Evolutionary conservation across 805 yeast genomes (phyloP).

Genomic region (Suhomyces vadensis): DNA sequence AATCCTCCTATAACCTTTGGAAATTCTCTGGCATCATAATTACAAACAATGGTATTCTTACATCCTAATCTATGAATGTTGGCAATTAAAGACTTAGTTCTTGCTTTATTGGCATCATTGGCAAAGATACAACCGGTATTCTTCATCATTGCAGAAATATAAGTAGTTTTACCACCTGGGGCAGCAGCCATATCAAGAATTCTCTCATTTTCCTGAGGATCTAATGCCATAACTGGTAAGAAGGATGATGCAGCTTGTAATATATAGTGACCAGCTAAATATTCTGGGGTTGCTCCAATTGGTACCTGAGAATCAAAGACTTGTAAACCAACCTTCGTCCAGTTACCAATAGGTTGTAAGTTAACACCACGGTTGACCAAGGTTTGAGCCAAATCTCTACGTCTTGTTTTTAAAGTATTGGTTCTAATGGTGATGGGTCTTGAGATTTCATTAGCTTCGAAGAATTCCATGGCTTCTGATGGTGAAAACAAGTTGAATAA

Average conservation of each 20-base stretch:
- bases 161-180: constrained; percentile 98
- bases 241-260: constrained; percentile 98
- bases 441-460: constrained; percentile 96
- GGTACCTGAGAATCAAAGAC: constrained; percentile 99
- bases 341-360: constrained; percentile 92
- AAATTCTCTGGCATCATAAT: constrained; percentile 97
- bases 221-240: constrained; percentile 95
- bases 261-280: constrained; percentile 95
- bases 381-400: constrained; percentile 94
- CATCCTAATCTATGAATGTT: constrained; percentile 97
- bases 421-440: constrained; percentile 97
- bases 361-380: constrained; percentile 96
- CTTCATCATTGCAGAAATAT: constrained; percentile 93
- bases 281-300: constrained; percentile 99
- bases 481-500: constrained; percentile 90
- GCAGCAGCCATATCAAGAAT: constrained; percentile 99
- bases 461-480: constrained; percentile 95
- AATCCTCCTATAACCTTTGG: constrained; percentile 98
- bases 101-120: constrained; percentile 92
- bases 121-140: constrained; percentile 98
- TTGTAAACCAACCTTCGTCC: constrained; percentile 98
- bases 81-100: constrained; percentile 95
- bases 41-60: constrained; percentile 92
- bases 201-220: constrained; percentile 96
- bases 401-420: constrained; percentile 91